phyloP scores from a whole-genome alignment of 2,329 filamentous ascomycete species.

The Fusarium verticillioides region DNA sequence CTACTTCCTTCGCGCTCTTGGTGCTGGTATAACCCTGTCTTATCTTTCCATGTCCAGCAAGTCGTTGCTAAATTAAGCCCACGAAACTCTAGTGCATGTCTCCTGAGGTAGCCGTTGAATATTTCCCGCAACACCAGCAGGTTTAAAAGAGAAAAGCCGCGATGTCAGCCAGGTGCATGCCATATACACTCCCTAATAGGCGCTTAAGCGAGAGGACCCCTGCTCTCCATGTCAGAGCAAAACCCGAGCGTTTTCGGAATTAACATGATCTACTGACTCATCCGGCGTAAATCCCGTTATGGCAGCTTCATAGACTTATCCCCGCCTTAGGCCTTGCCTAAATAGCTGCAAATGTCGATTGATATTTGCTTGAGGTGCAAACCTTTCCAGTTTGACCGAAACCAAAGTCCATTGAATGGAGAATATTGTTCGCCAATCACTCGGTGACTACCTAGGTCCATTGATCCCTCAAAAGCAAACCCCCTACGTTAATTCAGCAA shows the following conservation, averaged over 20 bases:
- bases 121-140: not conserved
- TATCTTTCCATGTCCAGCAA: not conserved
- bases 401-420: not conserved
- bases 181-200: not conserved
- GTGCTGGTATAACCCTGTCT: not conserved
- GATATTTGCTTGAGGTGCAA: not conserved
- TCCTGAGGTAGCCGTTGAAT: not conserved
- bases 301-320: slow-evolving; percentile 20
- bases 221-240: not conserved
- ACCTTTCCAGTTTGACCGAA: not conserved
- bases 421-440: not conserved
- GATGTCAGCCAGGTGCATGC: not conserved
- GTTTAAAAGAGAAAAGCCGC: not conserved
- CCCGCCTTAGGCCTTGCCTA: not conserved
- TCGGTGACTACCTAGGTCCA: not conserved
- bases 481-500: not conserved
- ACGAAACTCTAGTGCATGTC: not conserved
- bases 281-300: slow-evolving; percentile 26
- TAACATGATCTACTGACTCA: slow-evolving; percentile 31
- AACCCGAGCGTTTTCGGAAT: slow-evolving; percentile 4
- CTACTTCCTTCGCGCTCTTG: not conserved
- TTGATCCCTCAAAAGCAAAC: not conserved
- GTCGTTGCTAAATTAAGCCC: slow-evolving; percentile 1
- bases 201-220: not conserved
- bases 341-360: not conserved